Percentiles rank a stretch among this genome's conserved stretches.
phyloP scores from a whole-genome alignment of 2,329 filamentous ascomycete genomes.

The Aspergillus glaucus region DNA sequence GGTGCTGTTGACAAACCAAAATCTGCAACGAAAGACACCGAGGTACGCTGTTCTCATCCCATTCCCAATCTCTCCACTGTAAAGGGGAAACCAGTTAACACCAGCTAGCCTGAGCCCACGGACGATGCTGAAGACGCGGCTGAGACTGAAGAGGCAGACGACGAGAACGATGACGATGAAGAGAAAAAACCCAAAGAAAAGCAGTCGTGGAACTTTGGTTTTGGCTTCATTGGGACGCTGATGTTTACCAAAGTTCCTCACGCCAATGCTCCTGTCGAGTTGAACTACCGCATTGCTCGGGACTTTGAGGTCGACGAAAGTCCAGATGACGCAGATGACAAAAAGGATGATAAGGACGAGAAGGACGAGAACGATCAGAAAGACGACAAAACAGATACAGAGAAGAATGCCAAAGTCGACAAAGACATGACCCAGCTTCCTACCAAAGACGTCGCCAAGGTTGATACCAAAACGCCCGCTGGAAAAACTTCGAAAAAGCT shows the following conservation, averaged over 20 bases:
- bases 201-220: neutral
- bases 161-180: neutral
- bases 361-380: neutral
- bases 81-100: neutral
- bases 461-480: neutral
- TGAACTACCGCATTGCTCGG: neutral
- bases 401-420: neutral
- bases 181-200: neutral
- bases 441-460: neutral
- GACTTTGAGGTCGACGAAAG: neutral
- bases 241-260: neutral
- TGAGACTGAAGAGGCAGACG: neutral
- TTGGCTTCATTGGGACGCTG: neutral
- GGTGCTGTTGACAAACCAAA: neutral
- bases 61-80: neutral
- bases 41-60: neutral
- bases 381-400: neutral
- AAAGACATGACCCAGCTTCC: neutral
- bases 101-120: neutral
- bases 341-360: neutral
- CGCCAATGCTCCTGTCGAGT: neutral
- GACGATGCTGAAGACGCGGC: neutral
- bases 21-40: neutral
- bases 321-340: neutral
- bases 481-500: neutral